Evolutionary conservation across 2,329 filamentous ascomycete genomes (phyloP).

Genomic region (Aspergillus jensenii): DNA sequence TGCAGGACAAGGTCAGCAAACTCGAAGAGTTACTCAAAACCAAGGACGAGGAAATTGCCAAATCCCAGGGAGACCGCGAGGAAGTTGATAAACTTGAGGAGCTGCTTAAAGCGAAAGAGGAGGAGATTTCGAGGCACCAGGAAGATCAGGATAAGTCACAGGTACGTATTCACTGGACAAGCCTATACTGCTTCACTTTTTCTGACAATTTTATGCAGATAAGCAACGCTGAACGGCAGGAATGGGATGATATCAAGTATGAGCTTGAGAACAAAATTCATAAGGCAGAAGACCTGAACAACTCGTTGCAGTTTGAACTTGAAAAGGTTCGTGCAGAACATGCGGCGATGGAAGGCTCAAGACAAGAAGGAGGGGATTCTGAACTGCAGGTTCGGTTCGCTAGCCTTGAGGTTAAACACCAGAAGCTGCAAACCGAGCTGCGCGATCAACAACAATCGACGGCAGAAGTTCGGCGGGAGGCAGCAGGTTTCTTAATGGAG

Average conservation of each 20-base stretch:
- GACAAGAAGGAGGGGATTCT: slow-evolving; percentile 41
- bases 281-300: slow-evolving; percentile 74
- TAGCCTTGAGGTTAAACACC: slow-evolving; percentile 61
- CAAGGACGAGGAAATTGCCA: slow-evolving; percentile 69
- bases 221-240: slow-evolving; percentile 64
- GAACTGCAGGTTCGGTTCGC: slow-evolving; percentile 63
- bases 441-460: slow-evolving; percentile 77
- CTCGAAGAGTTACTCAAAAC: slow-evolving; percentile 69
- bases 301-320: slow-evolving; percentile 75
- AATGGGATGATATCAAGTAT: slow-evolving; percentile 64
- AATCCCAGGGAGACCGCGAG: slow-evolving; percentile 59
- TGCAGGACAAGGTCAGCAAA: slow-evolving; percentile 70
- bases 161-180: slow-evolving; percentile 28
- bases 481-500: slow-evolving; percentile 78
- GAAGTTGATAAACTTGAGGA: slow-evolving; percentile 67
- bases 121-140: slow-evolving; percentile 63
- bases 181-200: background rate
- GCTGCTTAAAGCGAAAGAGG: slow-evolving; percentile 68
- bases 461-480: slow-evolving; percentile 81
- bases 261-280: slow-evolving; percentile 72
- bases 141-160: slow-evolving; percentile 55
- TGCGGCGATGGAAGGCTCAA: slow-evolving; percentile 53
- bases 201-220: slow-evolving; percentile 32
- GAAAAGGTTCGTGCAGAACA: slow-evolving; percentile 71
- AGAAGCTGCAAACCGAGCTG: slow-evolving; percentile 64